phyloP scores from a whole-genome alignment of 305 asterid species.

The Lippia alba region DNA sequence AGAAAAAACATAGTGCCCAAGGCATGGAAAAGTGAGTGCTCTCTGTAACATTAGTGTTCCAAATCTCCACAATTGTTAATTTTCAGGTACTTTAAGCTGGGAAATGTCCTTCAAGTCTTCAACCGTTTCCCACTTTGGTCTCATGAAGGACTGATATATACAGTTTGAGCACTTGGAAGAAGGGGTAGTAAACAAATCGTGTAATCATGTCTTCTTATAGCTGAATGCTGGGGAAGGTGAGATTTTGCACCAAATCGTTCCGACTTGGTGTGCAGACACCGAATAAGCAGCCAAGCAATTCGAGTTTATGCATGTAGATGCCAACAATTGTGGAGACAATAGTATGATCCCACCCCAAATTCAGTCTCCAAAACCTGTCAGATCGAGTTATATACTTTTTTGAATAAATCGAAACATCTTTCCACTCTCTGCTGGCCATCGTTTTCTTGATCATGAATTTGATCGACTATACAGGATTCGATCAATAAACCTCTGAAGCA shows the following conservation, averaged over 20 bases:
- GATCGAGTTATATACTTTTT: no score
- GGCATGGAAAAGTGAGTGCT: conserved; percentile 23
- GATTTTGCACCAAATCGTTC: not conserved
- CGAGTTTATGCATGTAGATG: not conserved
- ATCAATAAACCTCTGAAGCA: no score
- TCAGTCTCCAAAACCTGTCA: no score
- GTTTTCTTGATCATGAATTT: no score
- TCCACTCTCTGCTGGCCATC: no score
- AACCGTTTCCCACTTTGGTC: not conserved
- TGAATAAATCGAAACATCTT: no score
- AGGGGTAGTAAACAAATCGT: not conserved
- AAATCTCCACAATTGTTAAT: not conserved
- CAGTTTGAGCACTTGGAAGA: not conserved
- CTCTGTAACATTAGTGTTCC: not conserved
- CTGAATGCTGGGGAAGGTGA: not conserved
- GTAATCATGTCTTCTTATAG: not conserved
- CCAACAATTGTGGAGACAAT: not conserved
- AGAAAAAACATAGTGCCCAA: not conserved
- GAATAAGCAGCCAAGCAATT: not conserved
- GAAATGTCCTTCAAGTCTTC: not conserved
- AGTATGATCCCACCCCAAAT: not conserved
- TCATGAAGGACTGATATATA: not conserved
- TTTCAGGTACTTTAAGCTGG: not conserved
- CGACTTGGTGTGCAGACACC: not conserved
- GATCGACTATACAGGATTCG: no score